Evolutionary conservation across 139 green algal genomes (phyloP).

Genomic region (Astrephomene gubernaculifera): DNA sequence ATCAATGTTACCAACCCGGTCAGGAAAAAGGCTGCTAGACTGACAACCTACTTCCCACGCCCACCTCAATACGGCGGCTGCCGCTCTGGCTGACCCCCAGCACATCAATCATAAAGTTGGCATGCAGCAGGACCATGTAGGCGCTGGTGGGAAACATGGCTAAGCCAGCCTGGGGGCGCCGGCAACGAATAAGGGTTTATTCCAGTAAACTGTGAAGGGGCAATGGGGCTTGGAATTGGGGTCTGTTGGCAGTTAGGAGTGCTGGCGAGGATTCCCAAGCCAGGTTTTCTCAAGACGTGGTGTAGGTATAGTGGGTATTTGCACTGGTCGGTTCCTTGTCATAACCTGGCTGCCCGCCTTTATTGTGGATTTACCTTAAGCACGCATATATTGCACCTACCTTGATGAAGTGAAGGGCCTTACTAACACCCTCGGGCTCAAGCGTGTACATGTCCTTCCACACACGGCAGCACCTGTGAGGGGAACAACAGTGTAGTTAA

Average conservation of each 20-base stretch:
- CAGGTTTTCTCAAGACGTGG: too few relatives aligned
- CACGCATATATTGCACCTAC: not conserved
- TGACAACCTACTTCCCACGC: not conserved
- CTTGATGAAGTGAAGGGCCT: constrained; percentile 8
- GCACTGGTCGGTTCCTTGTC: too few relatives aligned
- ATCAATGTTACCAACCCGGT: not conserved
- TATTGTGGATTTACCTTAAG: too few relatives aligned
- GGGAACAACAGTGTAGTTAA: not conserved
- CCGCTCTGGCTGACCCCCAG: not conserved
- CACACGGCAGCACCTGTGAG: constrained; percentile 13
- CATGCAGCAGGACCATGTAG: constrained; percentile 44
- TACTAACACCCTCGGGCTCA: not conserved
- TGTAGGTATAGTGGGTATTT: too few relatives aligned
- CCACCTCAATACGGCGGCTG: constrained; percentile 42
- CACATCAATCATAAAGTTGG: constrained; percentile 48
- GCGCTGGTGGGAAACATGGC: constrained; percentile 37
- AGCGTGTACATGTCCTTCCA: not conserved
- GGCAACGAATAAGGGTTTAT: too few relatives aligned
- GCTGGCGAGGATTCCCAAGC: too few relatives aligned
- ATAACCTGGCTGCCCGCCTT: too few relatives aligned
- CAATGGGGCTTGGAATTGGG: too few relatives aligned
- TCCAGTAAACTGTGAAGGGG: too few relatives aligned
- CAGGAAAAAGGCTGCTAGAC: not conserved
- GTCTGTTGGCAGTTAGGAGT: too few relatives aligned
- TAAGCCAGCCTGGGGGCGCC: constrained; percentile 45